These are phyloP conservation scores for Diospyros kaki DNA, from an alignment of 148 eudicot genomes.

Conservation along the genomic window DNA sequence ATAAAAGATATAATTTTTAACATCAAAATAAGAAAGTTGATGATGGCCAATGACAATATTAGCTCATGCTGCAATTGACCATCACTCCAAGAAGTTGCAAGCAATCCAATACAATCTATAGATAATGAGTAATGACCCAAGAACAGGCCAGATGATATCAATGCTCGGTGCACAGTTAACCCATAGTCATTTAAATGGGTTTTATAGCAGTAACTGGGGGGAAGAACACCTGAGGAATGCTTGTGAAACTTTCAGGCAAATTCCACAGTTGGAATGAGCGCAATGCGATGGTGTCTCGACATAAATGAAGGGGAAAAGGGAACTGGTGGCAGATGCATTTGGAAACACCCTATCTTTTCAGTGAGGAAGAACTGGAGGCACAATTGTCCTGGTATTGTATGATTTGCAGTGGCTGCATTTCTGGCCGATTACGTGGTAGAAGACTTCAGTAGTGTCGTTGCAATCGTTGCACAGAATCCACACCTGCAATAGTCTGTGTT, in stretches of 20 bases:
- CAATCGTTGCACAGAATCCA: slow-evolving; percentile 96
- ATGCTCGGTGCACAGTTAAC: not conserved
- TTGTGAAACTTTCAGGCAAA: slow-evolving; percentile 1
- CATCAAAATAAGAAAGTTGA: too few species aligned
- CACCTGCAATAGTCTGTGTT: slow-evolving; percentile 40
- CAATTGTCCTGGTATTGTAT: slow-evolving; percentile 75
- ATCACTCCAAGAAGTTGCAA: too few species aligned
- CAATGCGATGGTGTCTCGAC: not conserved
- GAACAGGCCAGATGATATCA: not conserved
- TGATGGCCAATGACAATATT: too few species aligned
- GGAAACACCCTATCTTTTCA: not conserved
- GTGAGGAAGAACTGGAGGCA: slow-evolving; percentile 81
- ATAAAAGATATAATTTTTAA: too few species aligned
- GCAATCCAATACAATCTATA: too few species aligned
- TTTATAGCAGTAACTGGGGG: not conserved
- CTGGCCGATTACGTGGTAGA: slow-evolving; percentile 90
- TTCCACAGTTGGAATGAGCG: not conserved
- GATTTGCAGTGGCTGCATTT: slow-evolving; percentile 89
- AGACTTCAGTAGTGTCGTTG: slow-evolving; percentile 81
- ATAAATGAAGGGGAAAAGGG: not conserved
- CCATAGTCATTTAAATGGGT: not conserved
- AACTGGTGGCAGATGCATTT: not conserved
- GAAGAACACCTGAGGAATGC: slow-evolving; percentile 3
- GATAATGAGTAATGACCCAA: not conserved
- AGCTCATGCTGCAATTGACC: too few species aligned